Evolutionary conservation across 257 asterid genomes (phyloP).

Genomic region (Nicotiana tabacum): DNA sequence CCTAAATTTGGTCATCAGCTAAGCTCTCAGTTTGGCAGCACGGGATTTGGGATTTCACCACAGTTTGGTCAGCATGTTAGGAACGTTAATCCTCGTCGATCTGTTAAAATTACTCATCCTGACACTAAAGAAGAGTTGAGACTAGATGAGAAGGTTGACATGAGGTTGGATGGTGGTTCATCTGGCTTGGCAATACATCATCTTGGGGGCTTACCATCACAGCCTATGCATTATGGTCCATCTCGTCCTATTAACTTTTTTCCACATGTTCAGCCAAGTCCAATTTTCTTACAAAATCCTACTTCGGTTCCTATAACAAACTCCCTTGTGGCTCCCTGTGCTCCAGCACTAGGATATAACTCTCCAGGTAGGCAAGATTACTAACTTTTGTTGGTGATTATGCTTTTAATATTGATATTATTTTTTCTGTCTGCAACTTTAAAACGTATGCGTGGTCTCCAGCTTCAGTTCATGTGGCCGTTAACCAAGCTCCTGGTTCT

Average conservation of each 20-base stretch:
- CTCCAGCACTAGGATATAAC: slow-evolving; percentile 2
- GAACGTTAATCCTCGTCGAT: slow-evolving; percentile 8
- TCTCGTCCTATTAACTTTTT: slow-evolving; percentile 14
- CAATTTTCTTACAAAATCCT: slow-evolving; percentile 7
- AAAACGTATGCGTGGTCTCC: slow-evolving; percentile 9
- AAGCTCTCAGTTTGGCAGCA: slow-evolving; percentile 18
- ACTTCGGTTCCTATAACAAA: slow-evolving; percentile 11
- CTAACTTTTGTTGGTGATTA: slow-evolving; percentile 1
- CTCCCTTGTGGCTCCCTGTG: background rate
- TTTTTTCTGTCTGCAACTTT: background rate
- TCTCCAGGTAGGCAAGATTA: slow-evolving; percentile 20
- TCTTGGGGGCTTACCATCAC: slow-evolving; percentile 15
- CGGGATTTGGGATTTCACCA: slow-evolving; percentile 15
- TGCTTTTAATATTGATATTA: background rate
- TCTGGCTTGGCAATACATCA: slow-evolving; percentile 14
- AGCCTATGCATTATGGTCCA: slow-evolving; percentile 13
- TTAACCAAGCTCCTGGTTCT: background rate
- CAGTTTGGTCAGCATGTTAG: slow-evolving; percentile 6
- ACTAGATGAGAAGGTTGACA: slow-evolving; percentile 19
- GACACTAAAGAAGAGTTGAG: slow-evolving; percentile 28
- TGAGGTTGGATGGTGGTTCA: slow-evolving; percentile 9
- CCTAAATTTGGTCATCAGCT: slow-evolving; percentile 5
- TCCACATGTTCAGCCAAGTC: slow-evolving; percentile 8
- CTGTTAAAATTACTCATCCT: slow-evolving; percentile 35
- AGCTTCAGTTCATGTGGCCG: background rate